Evolutionary conservation across 441 rosid genomes (phyloP), one percentile per base, ranked within the genome.

Genomic region (Manihot esculenta): DNA sequence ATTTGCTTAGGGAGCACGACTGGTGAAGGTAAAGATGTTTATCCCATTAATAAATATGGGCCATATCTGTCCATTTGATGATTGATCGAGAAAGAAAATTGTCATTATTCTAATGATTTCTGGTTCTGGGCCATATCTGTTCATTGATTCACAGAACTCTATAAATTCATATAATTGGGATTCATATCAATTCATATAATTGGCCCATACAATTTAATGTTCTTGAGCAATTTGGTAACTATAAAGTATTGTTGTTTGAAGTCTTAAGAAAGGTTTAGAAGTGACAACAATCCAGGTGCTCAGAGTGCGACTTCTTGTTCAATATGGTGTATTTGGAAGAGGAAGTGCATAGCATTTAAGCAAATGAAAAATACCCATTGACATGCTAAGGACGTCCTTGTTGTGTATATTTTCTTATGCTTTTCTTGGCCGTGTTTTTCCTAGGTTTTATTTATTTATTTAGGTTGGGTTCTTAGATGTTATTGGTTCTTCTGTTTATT

Each of bases 1-100:
- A 83, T 93, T 81, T 73, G 89, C 84, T 72, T 84, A 60, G 89
- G 83, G 69, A 88, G 86, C 78, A 82, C 76, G 63, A 72, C 33
- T 74, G 62, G 83, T 62, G 83, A 79, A 84, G 92, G 92, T 90
- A 84, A 68, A 24, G 23, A 44, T 55, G 11, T 62, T 77, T 80
- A 5, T 27, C 49, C 33, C 48, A 58, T 18, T 57, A 49, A 49
- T 7, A 7, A 21, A 18, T 24, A 45, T 45, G 8, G 30, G 35
- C 35, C 35, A 30, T 30, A 30, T 30, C 2, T 30, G 35, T 30
- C 4, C 35, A 30, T 30, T 30, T 30, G 35, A 30, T 30, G 35
- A 30, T 30, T 58, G 24, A 47, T 66, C 14, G 30, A 10, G 63
- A 18, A 44, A 54, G 47, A 15, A 56, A 10, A 7, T 45, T 27